These are phyloP conservation scores for Micromonas commoda DNA, from an alignment of 139 green algal genomes.

Conservation along the genomic window DNA sequence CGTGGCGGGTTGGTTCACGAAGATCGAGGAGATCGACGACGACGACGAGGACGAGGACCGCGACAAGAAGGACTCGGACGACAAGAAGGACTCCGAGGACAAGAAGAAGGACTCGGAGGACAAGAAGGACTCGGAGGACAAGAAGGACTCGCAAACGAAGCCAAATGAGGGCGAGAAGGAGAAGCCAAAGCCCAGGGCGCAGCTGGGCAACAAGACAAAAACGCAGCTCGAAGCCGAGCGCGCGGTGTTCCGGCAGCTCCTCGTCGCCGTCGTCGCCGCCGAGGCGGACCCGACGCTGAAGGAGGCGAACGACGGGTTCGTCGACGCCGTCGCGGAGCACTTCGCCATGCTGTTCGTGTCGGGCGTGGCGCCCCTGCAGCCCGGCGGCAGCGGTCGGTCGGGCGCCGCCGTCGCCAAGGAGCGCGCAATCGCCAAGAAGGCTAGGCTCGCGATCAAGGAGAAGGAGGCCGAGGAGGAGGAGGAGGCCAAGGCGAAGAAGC, in stretches of 20 bases:
- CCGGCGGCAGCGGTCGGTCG: background rate
- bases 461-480: background rate
- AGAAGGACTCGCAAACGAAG: background rate
- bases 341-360: conserved; percentile 82
- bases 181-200: background rate
- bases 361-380: background rate
- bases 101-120: background rate
- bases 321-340: conserved; percentile 64
- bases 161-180: background rate
- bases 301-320: conserved; percentile 54
- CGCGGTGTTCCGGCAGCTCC: conserved; percentile 36
- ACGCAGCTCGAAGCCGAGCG: conserved; percentile 75
- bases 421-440: background rate
- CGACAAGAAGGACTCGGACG: background rate
- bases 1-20: background rate
- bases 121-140: background rate
- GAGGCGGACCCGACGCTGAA: conserved; percentile 50
- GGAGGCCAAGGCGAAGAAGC: background rate
- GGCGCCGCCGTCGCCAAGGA: background rate
- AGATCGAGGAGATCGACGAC: background rate
- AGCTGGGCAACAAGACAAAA: conserved; percentile 43
- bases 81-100: background rate
- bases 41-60: background rate
- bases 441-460: background rate
- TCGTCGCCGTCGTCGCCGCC: conserved; percentile 50